Evolutionary conservation across 306 rosid genomes (phyloP).

Genomic region (Cotoneaster glaucophyllus): DNA sequence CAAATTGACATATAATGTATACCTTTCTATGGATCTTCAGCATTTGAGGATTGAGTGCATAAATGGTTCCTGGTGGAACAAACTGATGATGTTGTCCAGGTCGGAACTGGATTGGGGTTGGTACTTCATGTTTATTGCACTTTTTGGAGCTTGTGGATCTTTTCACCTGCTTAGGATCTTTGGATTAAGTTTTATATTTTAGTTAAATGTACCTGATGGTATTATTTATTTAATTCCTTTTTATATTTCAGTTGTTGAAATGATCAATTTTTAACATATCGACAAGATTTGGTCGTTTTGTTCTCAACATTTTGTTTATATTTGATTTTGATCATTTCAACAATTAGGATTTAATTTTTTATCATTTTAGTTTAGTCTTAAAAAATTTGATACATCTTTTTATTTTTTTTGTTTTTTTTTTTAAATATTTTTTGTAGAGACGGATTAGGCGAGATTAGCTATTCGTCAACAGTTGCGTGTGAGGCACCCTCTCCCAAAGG

Average conservation of each 20-base stretch:
- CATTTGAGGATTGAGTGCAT: conserved; percentile 21
- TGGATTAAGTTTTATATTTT: background rate
- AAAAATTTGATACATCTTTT: too few relatives aligned
- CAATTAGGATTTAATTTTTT: too few relatives aligned
- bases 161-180: background rate
- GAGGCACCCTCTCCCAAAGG: too few relatives aligned
- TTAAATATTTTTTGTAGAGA: too few relatives aligned
- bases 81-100: conserved; percentile 1
- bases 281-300: too few relatives aligned
- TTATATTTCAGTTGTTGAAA: background rate
- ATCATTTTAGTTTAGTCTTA: too few relatives aligned
- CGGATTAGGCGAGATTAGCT: too few relatives aligned
- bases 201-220: background rate
- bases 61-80: conserved; percentile 23
- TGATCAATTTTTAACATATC: background rate
- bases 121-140: background rate
- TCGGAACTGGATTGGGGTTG: conserved; percentile 16
- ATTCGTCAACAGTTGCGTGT: too few relatives aligned
- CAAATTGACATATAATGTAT: conserved; percentile 13
- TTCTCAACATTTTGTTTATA: too few relatives aligned
- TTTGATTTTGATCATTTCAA: too few relatives aligned
- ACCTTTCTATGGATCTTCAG: conserved; percentile 10
- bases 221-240: background rate
- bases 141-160: background rate
- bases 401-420: too few relatives aligned